Base-by-base conservation (phyloP, 108 stramenopile genomes). In the Skeletonema tropicum region DNA sequence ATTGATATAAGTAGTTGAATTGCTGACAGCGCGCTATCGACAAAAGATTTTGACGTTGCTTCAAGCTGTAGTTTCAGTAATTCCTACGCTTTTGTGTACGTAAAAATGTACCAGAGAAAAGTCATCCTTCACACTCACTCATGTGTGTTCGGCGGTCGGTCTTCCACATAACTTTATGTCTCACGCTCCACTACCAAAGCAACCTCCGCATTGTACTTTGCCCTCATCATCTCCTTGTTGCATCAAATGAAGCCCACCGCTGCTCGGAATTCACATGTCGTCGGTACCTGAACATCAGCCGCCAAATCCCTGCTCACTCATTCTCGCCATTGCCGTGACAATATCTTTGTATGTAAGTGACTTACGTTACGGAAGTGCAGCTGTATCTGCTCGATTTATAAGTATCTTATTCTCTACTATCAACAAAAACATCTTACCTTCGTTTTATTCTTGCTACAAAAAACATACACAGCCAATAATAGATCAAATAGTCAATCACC, bases 261-360 rank as follows among this genome's bases (percentile, higher is more conserved):
- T 12, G 14, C 42, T 45, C 1, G 0, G 0, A 15, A 15, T n/a
- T 1, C 42, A 45, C 15, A 45, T 45, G 42, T 45, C 42, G 42
- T 45, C 42, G 42, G 14, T n/a, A 15, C 15, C 42, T 45, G 42
- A 45, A 12, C 3, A 55, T 23, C 52, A 25, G 10, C 23, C 52
- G 21, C 23, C 52, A 9, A 55, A 55, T 11, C 52, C 52, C 52
- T 10, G 52, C 52, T 5, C 19, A 25, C 19, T 55, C 5, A 21
- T 55, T 10, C 23, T 55, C 23, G 52, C 52, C 52, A 55, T 55
- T 55, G 52, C 52, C 52, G 21, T 55, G 23, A 55, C 52, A 23
- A 55, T 55, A 55, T 55, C 52, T 21, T 55, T 55, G 7, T 55
- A 25, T 55, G 52, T 55, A 55, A 55, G 52, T 55, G 42, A 45